phyloP scores from a whole-genome alignment of 352 stramenopile genomes.

The Saprolegnia diclina region DNA sequence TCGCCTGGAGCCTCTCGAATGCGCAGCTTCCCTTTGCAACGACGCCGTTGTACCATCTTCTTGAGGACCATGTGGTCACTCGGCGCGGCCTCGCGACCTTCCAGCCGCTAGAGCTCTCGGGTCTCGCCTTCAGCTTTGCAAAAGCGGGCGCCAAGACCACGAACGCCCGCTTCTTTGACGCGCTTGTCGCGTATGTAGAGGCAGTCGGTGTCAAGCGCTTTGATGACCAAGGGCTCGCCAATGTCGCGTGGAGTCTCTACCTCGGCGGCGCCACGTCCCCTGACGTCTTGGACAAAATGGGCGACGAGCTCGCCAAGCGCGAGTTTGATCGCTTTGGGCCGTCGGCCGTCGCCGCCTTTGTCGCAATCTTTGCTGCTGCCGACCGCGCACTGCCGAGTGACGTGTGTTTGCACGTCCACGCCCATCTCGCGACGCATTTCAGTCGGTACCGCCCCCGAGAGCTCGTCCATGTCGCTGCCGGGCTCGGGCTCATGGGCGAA shows the following conservation, averaged over 20 bases:
- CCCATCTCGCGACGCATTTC: not conserved
- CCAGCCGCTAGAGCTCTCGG: not conserved
- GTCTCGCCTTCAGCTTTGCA: not conserved
- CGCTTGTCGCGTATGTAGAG: not conserved
- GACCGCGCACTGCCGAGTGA: not conserved
- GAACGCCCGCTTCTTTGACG: not conserved
- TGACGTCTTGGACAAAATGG: not conserved
- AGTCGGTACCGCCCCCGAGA: too few relatives aligned
- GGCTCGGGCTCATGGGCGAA: too few relatives aligned
- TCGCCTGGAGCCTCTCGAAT: not conserved
- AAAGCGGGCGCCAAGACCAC: not conserved
- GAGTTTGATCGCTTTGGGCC: not conserved
- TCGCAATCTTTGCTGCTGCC: not conserved
- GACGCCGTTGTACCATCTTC: not conserved
- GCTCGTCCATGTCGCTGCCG: too few relatives aligned
- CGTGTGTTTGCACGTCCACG: not conserved
- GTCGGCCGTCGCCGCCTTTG: not conserved
- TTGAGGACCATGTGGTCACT: not conserved
- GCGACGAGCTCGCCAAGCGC: constrained; percentile 3
- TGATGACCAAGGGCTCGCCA: not conserved
- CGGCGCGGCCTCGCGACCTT: not conserved
- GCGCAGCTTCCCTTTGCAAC: not conserved
- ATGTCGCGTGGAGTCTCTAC: not conserved
- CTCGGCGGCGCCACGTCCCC: not conserved
- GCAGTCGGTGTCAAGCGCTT: not conserved